These are phyloP conservation scores for Lodderomyces theae DNA, from an alignment of 1,139 yeast genomes.

Conservation along the genomic window DNA sequence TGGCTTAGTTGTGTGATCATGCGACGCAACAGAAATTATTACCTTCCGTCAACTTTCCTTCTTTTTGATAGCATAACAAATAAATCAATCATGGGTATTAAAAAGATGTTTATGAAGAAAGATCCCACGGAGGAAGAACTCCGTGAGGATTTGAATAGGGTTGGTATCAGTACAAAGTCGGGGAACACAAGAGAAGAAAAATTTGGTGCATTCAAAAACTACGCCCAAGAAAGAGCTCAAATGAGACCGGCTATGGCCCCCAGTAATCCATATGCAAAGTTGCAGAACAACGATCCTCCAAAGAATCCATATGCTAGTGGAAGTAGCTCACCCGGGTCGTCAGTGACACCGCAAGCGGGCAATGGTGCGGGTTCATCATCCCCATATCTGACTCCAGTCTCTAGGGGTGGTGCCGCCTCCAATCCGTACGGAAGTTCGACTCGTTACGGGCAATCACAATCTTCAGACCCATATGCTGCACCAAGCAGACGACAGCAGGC, in stretches of 20 bases:
- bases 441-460: background rate
- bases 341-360: background rate
- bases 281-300: slow-evolving; percentile 14
- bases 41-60: background rate
- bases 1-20: slow-evolving; percentile 1
- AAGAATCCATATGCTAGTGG: slow-evolving; percentile 28
- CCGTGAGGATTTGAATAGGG: slow-evolving; percentile 46
- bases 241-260: slow-evolving; percentile 46
- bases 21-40: background rate
- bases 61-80: background rate
- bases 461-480: slow-evolving; percentile 9
- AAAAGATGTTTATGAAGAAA: slow-evolving; percentile 57
- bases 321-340: background rate
- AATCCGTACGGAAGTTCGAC: slow-evolving; percentile 7
- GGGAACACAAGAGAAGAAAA: slow-evolving; percentile 42
- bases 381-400: slow-evolving; percentile 4
- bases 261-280: slow-evolving; percentile 44
- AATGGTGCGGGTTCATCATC: background rate
- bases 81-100: slow-evolving; percentile 36
- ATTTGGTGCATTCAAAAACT: slow-evolving; percentile 64
- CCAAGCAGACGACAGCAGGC: slow-evolving; percentile 4
- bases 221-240: slow-evolving; percentile 50
- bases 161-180: slow-evolving; percentile 53
- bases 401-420: background rate
- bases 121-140: slow-evolving; percentile 61